Evolutionary conservation across 176 grass and related monocot species (phyloP).

Genomic region (Ampelocalamus luodianensis): DNA sequence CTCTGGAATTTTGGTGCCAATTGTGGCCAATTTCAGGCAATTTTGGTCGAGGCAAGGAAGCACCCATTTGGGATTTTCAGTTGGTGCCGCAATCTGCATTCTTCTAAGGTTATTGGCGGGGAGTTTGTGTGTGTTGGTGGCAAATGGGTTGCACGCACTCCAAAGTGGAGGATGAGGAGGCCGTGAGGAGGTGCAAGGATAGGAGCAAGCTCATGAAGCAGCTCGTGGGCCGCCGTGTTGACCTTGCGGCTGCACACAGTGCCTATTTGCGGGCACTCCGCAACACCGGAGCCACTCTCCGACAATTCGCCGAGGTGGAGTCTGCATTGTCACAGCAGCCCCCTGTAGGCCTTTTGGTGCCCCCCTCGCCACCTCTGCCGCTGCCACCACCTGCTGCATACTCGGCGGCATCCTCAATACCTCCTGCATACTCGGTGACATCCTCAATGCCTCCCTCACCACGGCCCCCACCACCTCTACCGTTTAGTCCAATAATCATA

Average conservation of each 20-base stretch:
- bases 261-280: constrained; percentile 80
- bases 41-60: constrained; percentile 19
- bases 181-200: constrained; percentile 81
- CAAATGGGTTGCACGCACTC: constrained; percentile 84
- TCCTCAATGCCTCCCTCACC: constrained; percentile 66
- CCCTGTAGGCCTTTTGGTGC: not conserved
- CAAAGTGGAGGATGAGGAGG: constrained; percentile 84
- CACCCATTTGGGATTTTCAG: constrained; percentile 9
- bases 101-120: constrained; percentile 4
- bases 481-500: constrained; percentile 71
- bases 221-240: constrained; percentile 62
- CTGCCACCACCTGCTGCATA: constrained; percentile 44
- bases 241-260: constrained; percentile 71
- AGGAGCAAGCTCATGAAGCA: constrained; percentile 90
- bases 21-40: constrained; percentile 29
- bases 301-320: constrained; percentile 82
- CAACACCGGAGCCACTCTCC: constrained; percentile 85
- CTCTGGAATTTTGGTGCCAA: constrained; percentile 32
- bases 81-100: constrained; percentile 27
- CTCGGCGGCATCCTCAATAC: constrained; percentile 54
- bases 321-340: constrained; percentile 47
- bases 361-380: constrained; percentile 41
- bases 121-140: constrained; percentile 14
- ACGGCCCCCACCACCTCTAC: constrained; percentile 55
- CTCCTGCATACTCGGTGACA: constrained; percentile 44